Base-by-base conservation (phyloP, 805 yeast genomes). In the Myxozyma melibiosi region DNA sequence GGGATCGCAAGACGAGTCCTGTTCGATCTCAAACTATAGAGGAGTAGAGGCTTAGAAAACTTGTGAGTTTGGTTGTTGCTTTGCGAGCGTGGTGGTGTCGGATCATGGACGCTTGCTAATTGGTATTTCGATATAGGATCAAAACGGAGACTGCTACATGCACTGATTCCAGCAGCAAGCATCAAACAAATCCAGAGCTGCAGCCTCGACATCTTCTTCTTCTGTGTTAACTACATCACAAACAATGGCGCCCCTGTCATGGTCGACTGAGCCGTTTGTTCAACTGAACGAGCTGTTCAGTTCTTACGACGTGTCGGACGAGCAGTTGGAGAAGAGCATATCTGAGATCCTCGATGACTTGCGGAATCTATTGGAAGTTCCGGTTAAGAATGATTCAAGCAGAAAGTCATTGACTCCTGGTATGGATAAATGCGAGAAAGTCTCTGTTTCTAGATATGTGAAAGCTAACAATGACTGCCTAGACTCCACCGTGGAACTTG, bases 401-500 rank as follows among this genome's bases (percentile, higher is more conserved):
- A 62, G 76, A 25, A 59, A 65, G 31, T 62, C 55, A 22, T 56
- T 76, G 57, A 70, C 62, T 24, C 61, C 63, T 28, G 67, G 68
- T 74, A 57, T 13, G 68, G 43, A 41, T 38, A 14, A 4, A 40
- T 45, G 33, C 13, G 18, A n/a, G n/a, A n/a, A n/a, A n/a, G n/a
- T n/a, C 33, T 38, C 11, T 28, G 3, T 3, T 30, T 5, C 20
- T 2, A 9, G 24, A 14, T 31, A 3, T 2, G 13, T 22, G 3
- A 22, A 18, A 24, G 13, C 33, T n/a, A 16, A 4, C 33, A 4
- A 5, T 30, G 80, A 81, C 5, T 75, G 72, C 34, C 68, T 84
- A 11, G 68, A 68, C 33, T 40, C 60, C 3, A 76, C 71, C 31
- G 68, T 84, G 5, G 68, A 68, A 8, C 74, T 90, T 31, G 73